phyloP scores from a whole-genome alignment of 2,329 filamentous ascomycete species.

The Geosmithia morbida region DNA sequence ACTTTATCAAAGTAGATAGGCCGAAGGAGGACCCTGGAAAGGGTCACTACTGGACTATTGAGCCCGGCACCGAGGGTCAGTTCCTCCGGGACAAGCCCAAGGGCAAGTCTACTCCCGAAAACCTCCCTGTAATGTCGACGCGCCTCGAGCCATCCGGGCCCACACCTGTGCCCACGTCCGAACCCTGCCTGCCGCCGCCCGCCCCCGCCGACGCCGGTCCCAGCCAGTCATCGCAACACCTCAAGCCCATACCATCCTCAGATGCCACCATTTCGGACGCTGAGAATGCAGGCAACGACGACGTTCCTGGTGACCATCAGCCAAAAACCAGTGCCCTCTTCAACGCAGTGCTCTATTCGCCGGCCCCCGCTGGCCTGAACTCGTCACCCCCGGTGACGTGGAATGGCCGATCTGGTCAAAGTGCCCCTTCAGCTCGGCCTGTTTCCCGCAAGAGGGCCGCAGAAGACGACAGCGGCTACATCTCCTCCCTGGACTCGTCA shows the following conservation, averaged over 20 bases:
- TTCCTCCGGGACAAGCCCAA: slow-evolving; percentile 79
- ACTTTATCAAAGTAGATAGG: slow-evolving; percentile 87
- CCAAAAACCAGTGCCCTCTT: slow-evolving; percentile 21
- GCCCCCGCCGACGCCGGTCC: slow-evolving; percentile 21
- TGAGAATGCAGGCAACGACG: slow-evolving; percentile 51
- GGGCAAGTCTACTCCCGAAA: slow-evolving; percentile 44
- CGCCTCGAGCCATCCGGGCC: slow-evolving; percentile 37
- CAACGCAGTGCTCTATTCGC: slow-evolving; percentile 51
- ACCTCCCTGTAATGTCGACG: slow-evolving; percentile 41
- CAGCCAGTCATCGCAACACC: neutral
- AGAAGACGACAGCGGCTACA: slow-evolving; percentile 79
- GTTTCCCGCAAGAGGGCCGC: slow-evolving; percentile 47
- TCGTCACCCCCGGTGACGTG: slow-evolving; percentile 69
- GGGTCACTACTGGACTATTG: slow-evolving; percentile 93
- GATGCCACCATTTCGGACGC: slow-evolving; percentile 63
- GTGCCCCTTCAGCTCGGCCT: neutral
- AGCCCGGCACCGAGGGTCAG: slow-evolving; percentile 73
- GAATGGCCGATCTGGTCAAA: neutral
- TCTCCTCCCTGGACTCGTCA: slow-evolving; percentile 90
- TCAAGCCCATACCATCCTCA: slow-evolving; percentile 37
- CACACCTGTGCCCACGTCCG: slow-evolving; percentile 21
- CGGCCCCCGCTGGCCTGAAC: slow-evolving; percentile 55
- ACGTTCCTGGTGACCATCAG: slow-evolving; percentile 43
- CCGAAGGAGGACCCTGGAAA: slow-evolving; percentile 97
- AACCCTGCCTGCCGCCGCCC: slow-evolving; percentile 36